These are phyloP conservation scores for Teratosphaeria epicoccoides DNA, from an alignment of 2,329 filamentous ascomycete species.

Conservation along the genomic window DNA sequence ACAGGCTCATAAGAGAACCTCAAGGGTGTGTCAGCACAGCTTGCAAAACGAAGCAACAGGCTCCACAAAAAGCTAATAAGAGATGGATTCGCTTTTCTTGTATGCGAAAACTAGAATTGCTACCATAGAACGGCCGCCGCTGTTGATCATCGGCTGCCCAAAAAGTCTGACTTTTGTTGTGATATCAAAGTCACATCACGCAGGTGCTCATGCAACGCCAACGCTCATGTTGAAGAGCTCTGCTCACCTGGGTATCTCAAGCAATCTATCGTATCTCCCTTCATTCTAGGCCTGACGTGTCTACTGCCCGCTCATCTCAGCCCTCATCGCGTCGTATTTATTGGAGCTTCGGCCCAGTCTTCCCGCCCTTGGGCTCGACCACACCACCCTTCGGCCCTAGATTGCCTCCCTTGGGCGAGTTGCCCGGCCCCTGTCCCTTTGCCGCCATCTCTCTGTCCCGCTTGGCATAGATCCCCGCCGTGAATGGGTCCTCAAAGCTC, in stretches of 20 bases:
- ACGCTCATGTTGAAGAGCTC: conserved; percentile 24
- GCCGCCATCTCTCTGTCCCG: conserved; percentile 46
- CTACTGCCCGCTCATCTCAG: background rate
- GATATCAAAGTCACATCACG: background rate
- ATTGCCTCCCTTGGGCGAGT: conserved; percentile 18
- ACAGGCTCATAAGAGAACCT: no score
- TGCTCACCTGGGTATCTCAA: conserved; percentile 12
- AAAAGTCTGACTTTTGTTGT: background rate
- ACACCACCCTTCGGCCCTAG: conserved; percentile 3
- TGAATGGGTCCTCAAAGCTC: conserved; percentile 88
- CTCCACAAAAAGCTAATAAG: no score
- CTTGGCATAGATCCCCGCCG: conserved; percentile 83
- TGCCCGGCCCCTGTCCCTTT: conserved; percentile 14
- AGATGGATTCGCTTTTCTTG: background rate
- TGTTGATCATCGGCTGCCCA: background rate
- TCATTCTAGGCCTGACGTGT: background rate
- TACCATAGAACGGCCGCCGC: background rate
- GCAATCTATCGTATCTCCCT: background rate
- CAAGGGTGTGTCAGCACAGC: background rate
- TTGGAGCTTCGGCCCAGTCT: conserved; percentile 2
- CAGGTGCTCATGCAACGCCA: conserved; percentile 3
- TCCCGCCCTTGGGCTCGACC: conserved; percentile 1
- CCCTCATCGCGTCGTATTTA: background rate
- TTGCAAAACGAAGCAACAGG: background rate
- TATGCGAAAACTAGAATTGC: background rate